Percentiles rank a stretch among this genome's conserved stretches.
phyloP scores from a whole-genome alignment of 768 basidiomycete species.

The Suillus bovinus region DNA sequence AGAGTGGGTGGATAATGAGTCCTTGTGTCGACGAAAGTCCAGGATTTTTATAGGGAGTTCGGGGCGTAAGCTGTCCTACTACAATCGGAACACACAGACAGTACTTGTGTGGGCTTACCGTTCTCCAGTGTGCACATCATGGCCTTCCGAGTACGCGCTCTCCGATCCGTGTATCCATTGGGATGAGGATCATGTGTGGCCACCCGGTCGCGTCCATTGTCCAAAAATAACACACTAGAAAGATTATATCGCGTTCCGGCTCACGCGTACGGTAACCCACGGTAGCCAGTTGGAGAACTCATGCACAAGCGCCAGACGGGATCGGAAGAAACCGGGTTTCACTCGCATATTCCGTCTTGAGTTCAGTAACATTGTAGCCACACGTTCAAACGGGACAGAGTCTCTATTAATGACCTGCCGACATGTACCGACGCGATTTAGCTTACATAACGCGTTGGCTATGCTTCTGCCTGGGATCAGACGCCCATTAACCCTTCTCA shows the following conservation, averaged over 20 bases:
- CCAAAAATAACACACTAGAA: not conserved
- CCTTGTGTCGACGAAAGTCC: not conserved
- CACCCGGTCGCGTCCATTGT: constrained; percentile 5
- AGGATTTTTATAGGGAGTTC: constrained; percentile 21
- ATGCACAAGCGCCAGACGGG: too few species aligned
- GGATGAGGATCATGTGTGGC: constrained; percentile 13
- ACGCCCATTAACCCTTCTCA: too few species aligned
- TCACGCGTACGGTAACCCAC: not conserved
- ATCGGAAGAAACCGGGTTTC: too few species aligned
- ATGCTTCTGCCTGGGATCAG: too few species aligned
- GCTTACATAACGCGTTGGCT: too few species aligned
- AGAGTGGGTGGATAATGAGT: constrained; percentile 15
- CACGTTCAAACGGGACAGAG: too few species aligned
- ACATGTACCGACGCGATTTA: too few species aligned
- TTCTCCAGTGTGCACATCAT: not conserved
- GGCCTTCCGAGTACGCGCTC: constrained; percentile 11
- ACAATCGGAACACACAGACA: constrained; percentile 11
- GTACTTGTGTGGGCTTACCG: constrained; percentile 5
- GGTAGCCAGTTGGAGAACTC: not conserved
- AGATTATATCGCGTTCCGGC: not conserved
- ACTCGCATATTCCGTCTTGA: too few species aligned
- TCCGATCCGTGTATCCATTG: not conserved
- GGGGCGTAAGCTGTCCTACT: constrained; percentile 8
- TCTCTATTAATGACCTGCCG: too few species aligned
- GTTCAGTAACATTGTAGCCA: too few species aligned